phyloP scores from a whole-genome alignment of 768 basidiomycete species.

The Xanthoconium purpureum region DNA sequence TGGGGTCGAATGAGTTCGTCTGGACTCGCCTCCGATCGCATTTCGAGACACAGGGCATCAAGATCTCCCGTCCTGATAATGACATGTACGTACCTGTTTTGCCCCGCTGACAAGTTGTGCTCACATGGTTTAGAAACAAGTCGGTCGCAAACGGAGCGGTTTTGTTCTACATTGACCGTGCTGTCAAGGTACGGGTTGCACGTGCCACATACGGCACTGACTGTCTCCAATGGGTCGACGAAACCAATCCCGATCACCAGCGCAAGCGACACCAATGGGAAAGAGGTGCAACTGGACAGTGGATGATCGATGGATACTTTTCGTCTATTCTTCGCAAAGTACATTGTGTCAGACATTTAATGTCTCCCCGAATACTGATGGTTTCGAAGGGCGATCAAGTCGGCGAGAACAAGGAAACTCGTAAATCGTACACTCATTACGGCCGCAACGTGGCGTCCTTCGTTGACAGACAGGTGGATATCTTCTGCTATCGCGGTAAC shows the following conservation, averaged over 20 bases:
- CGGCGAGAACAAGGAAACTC: constrained; percentile 2
- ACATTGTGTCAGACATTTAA: not conserved
- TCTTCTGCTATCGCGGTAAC: constrained; percentile 4
- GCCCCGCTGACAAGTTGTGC: not conserved
- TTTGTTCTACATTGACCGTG: constrained; percentile 1
- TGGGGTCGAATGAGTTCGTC: constrained; percentile 4
- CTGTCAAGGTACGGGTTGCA: constrained; percentile 2
- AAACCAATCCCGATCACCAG: constrained; percentile 1
- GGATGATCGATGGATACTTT: not conserved
- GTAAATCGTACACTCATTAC: not conserved
- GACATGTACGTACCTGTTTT: constrained; percentile 1
- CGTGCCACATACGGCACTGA: constrained; percentile 1
- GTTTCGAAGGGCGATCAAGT: constrained; percentile 1
- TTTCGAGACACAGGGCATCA: not conserved
- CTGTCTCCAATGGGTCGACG: not conserved
- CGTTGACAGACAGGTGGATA: not conserved
- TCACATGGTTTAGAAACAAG: constrained; percentile 2
- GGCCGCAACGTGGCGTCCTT: not conserved
- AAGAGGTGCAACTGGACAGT: not conserved
- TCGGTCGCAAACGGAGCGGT: constrained; percentile 9
- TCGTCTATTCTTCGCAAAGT: constrained; percentile 2
- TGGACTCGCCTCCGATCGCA: constrained; percentile 2
- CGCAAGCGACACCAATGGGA: not conserved
- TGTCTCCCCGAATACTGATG: not conserved
- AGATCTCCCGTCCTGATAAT: constrained; percentile 7